Conservation (phyloP, 225 moss, liverwort and hornwort species). For the Bryum argenteum region DNA sequence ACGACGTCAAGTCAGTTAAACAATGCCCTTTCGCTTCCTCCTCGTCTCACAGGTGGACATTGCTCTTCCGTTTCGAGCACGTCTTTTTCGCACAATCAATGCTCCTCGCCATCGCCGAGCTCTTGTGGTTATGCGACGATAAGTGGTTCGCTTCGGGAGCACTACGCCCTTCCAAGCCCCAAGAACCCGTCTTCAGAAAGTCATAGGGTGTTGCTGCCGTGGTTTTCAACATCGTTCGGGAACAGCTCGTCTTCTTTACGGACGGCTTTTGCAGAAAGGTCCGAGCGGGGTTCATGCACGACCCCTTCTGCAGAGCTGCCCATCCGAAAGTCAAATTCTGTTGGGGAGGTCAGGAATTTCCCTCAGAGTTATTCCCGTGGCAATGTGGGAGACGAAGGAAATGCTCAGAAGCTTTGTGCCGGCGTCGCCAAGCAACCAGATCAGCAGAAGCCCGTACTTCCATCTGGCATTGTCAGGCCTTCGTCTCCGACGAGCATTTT, state of each 20-base stretch:
- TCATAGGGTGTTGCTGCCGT: slow-evolving; percentile 25
- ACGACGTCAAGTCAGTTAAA: slow-evolving; percentile 8
- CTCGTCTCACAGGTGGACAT: slow-evolving; percentile 28
- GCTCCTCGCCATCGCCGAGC: slow-evolving; percentile 18
- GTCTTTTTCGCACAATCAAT: slow-evolving; percentile 29
- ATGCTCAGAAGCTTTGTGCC: neutral
- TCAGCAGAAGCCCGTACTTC: slow-evolving; percentile 8
- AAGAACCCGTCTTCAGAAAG: neutral
- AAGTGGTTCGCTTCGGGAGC: slow-evolving; percentile 36
- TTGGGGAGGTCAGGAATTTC: slow-evolving; percentile 21
- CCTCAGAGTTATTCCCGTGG: slow-evolving; percentile 43
- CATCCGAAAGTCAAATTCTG: slow-evolving; percentile 31
- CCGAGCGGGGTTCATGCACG: neutral
- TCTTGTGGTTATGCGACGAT: slow-evolving; percentile 20
- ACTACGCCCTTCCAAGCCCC: slow-evolving; percentile 14
- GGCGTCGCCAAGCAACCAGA: neutral
- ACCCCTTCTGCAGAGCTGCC: neutral
- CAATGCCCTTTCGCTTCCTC: slow-evolving; percentile 37
- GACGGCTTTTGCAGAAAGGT: neutral
- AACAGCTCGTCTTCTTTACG: neutral
- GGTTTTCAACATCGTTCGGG: neutral
- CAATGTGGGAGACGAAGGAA: slow-evolving; percentile 1
- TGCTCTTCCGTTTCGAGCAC: slow-evolving; percentile 37
- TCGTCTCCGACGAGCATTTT: slow-evolving; percentile 73
- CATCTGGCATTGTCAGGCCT: slow-evolving; percentile 21